Evolutionary conservation across 139 green algal species (phyloP), one percentile per base, ranked within the genome.

Genomic region (Raphidocelis subcapitata): DNA sequence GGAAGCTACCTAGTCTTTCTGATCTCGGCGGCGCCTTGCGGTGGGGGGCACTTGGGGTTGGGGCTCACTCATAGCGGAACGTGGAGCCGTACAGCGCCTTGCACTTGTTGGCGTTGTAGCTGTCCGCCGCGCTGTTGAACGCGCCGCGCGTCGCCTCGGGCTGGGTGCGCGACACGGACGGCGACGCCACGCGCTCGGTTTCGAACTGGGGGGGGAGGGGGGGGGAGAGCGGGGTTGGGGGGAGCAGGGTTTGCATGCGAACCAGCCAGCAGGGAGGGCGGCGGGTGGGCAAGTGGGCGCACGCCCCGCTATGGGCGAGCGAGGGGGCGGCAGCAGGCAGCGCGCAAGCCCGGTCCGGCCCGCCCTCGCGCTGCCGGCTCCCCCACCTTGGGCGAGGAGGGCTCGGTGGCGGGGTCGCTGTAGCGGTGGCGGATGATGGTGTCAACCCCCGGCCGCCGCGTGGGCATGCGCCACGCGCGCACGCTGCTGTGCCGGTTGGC

Each of bases 361-460:
- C 41, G 8, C 41, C 41, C 12, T 49, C 8, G 41, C 8, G 41
- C 12, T 49, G 8, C 8, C 12, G 8, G 8, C 41, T 12, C 8
- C 12, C 35, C 47, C 35, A 73, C 52, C 52, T 73, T 32, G 16
- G 52, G 51, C n/a, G 56, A 56, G 49, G 49, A 2, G 21, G 36
- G 28, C 14, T 54, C 33, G 32, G 56, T 33, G 14, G 26, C n/a
- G 23, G 33, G 47, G 56, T 41, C 20, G 35, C 33, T 32, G 56
- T 36, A 70, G 44, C 64, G 64, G 64, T 75, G 69, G 37, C 52
- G 47, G 69, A 75, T 60, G 69, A 75, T 75, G 37, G 16, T 52
- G 69, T 75, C 69, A 26, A 32, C 31, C 1, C n/a, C 52, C 37
- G 36, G 41, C 15, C 52, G 67, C 21, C 37, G 52, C 18, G 33